These are phyloP conservation scores for Penicillium bovifimosum DNA, from an alignment of 495 filamentous ascomycete genomes.

Conservation along the genomic window DNA sequence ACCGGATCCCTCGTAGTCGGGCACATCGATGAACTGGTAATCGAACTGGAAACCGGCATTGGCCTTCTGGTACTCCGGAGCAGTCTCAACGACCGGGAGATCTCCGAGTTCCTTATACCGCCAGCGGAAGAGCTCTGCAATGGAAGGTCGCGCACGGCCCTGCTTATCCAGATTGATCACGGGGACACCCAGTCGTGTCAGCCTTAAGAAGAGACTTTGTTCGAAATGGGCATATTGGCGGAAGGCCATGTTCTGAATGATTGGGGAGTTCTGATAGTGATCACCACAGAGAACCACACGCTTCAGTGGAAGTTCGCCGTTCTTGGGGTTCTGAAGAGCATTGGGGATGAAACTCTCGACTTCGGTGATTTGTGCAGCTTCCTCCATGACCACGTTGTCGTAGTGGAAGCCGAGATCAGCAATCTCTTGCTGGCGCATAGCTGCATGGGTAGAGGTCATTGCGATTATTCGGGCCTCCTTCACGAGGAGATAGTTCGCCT, in stretches of 20 bases:
- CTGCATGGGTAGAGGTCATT: constrained; percentile 97
- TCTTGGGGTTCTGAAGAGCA: constrained; percentile 72
- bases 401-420: constrained; percentile 89
- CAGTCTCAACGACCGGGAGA: constrained; percentile 63
- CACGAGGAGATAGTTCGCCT: constrained; percentile 89
- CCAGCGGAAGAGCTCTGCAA: constrained; percentile 91
- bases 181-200: constrained; percentile 86
- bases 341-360: constrained; percentile 95
- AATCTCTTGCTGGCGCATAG: constrained; percentile 94
- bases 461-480: constrained; percentile 95
- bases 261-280: constrained; percentile 92
- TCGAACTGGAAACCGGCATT: constrained; percentile 92
- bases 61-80: constrained; percentile 67
- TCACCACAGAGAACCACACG: constrained; percentile 90
- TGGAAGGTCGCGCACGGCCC: constrained; percentile 78
- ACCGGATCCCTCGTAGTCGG: constrained; percentile 86
- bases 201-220: constrained; percentile 86
- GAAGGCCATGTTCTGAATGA: constrained; percentile 95
- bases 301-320: constrained; percentile 70
- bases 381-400: constrained; percentile 98
- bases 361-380: constrained; percentile 96
- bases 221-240: constrained; percentile 93
- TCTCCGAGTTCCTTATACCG: constrained; percentile 78
- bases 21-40: constrained; percentile 95
- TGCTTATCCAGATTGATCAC: constrained; percentile 87